Evolutionary conservation across 1,284 basidiomycete species (phyloP), one percentile per base, ranked within the genome.

Genomic region (Phellopilus nigrolimitatus): DNA sequence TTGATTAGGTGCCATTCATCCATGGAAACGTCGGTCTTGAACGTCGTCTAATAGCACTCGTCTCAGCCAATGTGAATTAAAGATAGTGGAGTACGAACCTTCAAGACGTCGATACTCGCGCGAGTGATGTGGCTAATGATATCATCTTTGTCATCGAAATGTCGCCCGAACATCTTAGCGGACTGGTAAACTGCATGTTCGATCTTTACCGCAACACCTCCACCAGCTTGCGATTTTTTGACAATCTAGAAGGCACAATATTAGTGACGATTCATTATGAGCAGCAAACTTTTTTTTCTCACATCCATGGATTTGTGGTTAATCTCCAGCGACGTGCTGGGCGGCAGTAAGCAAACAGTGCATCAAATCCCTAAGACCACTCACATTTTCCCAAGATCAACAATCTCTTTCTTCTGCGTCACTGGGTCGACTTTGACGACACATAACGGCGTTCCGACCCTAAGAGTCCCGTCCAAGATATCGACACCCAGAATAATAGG

Each of bases 401-500:
- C 84, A 54, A 94, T 88, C 41, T 95, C 92, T 68, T 88, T 91
- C 75, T 94, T 95, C 55, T 88, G 84, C 4, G 91, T 95, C 42
- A 72, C 71, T 3, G 91, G 76, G 64, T 98, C 94, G 21, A 80
- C 74, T 67, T 93, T 95, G 47, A 98, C 91, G 12, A 98, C 97
- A 66, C 93, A 94, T 36, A 99, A 70, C 0, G 97, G 97, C 1
- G 97, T 99, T 1, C 97, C 97, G 19, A 97, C 80, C n/a, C 95
- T 83, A 60, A 97, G 68, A 0, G 83, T 83, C 36, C 97, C 97
- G 58, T 99, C 95, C 43, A 97, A 72, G 60, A 99, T 97, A 68
- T 99, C 97, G 33, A 95, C 94, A 59, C 97, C 97, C 37, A 99
- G 71, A 58, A 99, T 97, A 63, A 99, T 95, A 1, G 95, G 97